A percentile compares a stretch with the other conserved stretches of the same genome.
Conservation (phyloP, 768 basidiomycete genomes). For the Kwoniella europaea region DNA sequence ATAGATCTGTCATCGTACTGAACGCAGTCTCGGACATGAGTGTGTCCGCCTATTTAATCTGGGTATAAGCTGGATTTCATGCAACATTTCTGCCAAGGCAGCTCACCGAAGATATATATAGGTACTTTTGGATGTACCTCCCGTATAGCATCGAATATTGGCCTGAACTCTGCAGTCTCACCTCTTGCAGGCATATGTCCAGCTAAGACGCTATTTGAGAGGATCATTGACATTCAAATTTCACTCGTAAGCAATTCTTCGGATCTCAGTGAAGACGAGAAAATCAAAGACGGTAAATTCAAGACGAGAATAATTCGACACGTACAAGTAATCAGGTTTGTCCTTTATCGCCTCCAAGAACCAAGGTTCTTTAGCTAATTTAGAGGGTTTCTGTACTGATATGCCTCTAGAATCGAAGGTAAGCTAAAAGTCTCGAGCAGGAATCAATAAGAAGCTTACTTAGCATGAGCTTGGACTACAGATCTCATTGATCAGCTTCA, state of each 20-base stretch:
- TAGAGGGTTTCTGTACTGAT: constrained; percentile 72
- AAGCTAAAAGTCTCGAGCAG: background rate
- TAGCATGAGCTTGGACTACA: constrained; percentile 61
- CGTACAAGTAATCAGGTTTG: constrained; percentile 76
- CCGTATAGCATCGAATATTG: constrained; percentile 75
- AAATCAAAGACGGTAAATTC: too few species aligned
- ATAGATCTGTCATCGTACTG: constrained; percentile 76
- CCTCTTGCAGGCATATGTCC: constrained; percentile 82
- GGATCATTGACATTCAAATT: background rate
- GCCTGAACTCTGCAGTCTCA: constrained; percentile 65
- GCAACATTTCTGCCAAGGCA: background rate
- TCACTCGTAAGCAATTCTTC: too few species aligned
- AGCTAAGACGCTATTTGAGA: constrained; percentile 41
- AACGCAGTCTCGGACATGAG: constrained; percentile 79
- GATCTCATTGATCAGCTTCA: constrained; percentile 7
- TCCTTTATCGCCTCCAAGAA: constrained; percentile 78
- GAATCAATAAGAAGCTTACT: constrained; percentile 30
- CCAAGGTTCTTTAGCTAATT: constrained; percentile 83
- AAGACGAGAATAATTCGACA: background rate
- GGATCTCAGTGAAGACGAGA: too few species aligned
- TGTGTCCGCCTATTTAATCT: constrained; percentile 64
- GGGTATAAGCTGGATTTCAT: background rate
- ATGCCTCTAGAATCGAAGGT: constrained; percentile 63
- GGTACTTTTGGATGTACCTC: constrained; percentile 74
- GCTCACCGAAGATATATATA: constrained; percentile 77